These are phyloP conservation scores for Calonectria montana DNA, from an alignment of 2,329 filamentous ascomycete genomes.

Conservation along the genomic window DNA sequence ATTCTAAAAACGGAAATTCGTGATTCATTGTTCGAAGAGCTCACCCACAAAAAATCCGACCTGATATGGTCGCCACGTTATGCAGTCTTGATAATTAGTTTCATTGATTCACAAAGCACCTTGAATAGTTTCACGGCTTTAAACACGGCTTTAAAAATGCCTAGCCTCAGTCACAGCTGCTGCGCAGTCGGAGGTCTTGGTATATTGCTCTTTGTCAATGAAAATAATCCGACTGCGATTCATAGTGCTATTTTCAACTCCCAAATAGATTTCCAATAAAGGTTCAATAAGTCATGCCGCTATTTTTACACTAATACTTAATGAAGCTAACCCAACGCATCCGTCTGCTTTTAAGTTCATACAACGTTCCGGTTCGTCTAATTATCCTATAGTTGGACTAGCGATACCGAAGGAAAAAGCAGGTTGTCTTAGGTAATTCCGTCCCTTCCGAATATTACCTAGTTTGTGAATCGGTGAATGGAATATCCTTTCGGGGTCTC, in stretches of 20 bases:
- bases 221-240: too few species aligned
- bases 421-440: not conserved
- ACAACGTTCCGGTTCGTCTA: conserved; percentile 6
- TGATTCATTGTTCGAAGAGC: not conserved
- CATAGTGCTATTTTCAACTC: too few species aligned
- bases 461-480: not conserved
- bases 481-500: not conserved
- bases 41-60: too few species aligned
- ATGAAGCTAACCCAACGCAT: not conserved
- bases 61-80: too few species aligned
- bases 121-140: too few species aligned
- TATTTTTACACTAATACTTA: not conserved
- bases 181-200: too few species aligned
- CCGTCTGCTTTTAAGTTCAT: not conserved
- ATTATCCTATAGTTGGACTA: not conserved
- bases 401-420: not conserved
- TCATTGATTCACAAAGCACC: too few species aligned
- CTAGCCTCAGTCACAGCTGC: too few species aligned
- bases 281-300: not conserved
- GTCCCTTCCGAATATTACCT: not conserved
- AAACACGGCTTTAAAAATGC: not conserved
- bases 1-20: not conserved
- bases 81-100: too few species aligned
- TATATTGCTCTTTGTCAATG: too few species aligned
- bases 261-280: not conserved